phyloP scores from a whole-genome alignment of 192 early-diverging fungal genomes.

The Mycoemilia scoparia region DNA sequence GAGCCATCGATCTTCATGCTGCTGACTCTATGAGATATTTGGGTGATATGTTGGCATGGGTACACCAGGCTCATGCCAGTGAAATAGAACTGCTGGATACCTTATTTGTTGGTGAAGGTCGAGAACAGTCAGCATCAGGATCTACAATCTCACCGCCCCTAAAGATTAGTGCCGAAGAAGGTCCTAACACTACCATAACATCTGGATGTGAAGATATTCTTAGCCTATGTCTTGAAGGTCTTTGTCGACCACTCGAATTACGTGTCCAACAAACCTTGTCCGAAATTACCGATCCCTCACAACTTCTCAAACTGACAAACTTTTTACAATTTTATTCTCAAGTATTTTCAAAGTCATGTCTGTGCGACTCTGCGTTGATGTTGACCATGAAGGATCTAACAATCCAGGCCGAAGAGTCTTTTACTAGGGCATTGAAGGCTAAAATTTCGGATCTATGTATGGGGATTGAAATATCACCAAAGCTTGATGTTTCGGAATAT shows the following conservation, averaged over 20 bases:
- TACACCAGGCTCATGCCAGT: conserved; percentile 77
- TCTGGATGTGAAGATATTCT: too few relatives aligned
- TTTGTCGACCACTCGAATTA: conserved; percentile 20
- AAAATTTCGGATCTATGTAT: conserved; percentile 4
- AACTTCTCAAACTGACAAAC: conserved; percentile 9
- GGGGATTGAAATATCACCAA: conserved; percentile 5
- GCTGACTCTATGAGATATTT: conserved; percentile 81
- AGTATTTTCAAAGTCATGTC: conserved; percentile 6
- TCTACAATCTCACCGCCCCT: not conserved
- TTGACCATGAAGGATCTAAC: not conserved
- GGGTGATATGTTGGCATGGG: conserved; percentile 93
- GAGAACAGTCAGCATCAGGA: not conserved
- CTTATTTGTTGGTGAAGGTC: not conserved
- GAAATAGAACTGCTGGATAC: conserved; percentile 75
- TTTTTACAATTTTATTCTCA: conserved; percentile 11
- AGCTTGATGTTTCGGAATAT: conserved; percentile 10
- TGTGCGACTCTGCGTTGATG: conserved; percentile 6
- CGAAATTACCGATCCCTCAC: conserved; percentile 3
- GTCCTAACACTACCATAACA: too few relatives aligned
- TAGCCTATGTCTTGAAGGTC: conserved; percentile 6
- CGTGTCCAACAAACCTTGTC: conserved; percentile 11
- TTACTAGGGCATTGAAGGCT: not conserved
- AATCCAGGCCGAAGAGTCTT: conserved; percentile 1
- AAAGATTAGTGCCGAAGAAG: too few relatives aligned
- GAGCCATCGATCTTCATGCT: conserved; percentile 85